Evolutionary conservation across 2,329 filamentous ascomycete species (phyloP), one percentile per base, ranked within the genome.

Genomic region (Xylaria sp.): DNA sequence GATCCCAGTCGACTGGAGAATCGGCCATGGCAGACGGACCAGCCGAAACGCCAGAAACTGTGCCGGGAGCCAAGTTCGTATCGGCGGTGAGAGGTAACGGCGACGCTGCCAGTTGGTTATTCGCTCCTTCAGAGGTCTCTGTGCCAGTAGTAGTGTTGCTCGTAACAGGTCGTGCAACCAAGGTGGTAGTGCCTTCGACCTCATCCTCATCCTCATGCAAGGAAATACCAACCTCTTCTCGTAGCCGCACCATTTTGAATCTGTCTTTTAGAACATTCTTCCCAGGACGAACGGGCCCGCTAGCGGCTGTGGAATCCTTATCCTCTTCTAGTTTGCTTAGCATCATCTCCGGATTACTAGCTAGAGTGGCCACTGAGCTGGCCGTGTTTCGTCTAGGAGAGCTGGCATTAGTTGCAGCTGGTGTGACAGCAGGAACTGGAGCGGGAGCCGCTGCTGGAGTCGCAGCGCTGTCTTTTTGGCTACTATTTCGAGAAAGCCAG

Each of bases 1-100:
- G 78, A 74, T 99, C 94, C 94, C 94, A 99, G 71, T 99, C 92
- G n/a, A 99, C 94, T 23, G 90, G 87, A 13, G 80, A 79, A 69
- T 92, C 90, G 11, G 78, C 76, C 63, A 87, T 81, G 19, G 86
- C 85, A 2, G 90, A 87, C 7, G 89, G 89, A 1, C 90, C 90
- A 19, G 87, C 86, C 23, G 87, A 87, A 48, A 92, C 85, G 4
- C 93, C 92, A 9, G 91, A 87, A 6, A 89, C 91, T 1, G 92
- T 97, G 1, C 92, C 92, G 0, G 92, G 92, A 0, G 91, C 87
- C 50, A 97, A 78, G 59, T 82, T 85, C 3, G 82, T 80, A 66
- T 91, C 90, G 13, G 91, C 81, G 2, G 80, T 84, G 0, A 83
- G 77, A 6, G 88, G 85, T 58, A 87, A 79, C 16, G 82, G 81